A percentile compares a stretch with the other conserved stretches of the same genome.
Evolutionary conservation across 1,139 yeast genomes (phyloP).

Genomic region (Scheffersomyces lignicola): DNA sequence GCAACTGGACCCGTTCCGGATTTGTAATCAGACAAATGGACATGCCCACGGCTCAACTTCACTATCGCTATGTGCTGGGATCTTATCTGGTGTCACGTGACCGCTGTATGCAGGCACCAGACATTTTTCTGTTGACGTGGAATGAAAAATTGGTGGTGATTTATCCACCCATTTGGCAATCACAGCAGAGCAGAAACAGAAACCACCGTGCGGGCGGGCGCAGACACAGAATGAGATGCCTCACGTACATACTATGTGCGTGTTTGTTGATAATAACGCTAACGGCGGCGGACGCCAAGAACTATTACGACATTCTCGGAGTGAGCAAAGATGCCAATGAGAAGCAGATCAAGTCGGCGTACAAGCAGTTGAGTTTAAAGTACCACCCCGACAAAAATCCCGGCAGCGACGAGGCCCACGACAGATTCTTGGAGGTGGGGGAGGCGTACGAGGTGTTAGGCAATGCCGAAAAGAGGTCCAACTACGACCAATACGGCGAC

Average conservation of each 20-base stretch:
- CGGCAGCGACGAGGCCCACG: slow-evolving; percentile 72
- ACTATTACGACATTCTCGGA: slow-evolving; percentile 57
- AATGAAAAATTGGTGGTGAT: slow-evolving; percentile 3
- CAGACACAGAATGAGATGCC: slow-evolving; percentile 4
- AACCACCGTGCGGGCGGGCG: too few relatives aligned
- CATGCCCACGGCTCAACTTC: too few relatives aligned
- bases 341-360: slow-evolving; percentile 83
- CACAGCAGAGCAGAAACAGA: too few relatives aligned
- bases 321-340: slow-evolving; percentile 68
- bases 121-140: slow-evolving; percentile 3
- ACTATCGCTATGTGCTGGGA: too few relatives aligned
- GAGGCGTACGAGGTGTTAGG: slow-evolving; percentile 90
- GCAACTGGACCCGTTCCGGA: too few relatives aligned
- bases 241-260: slow-evolving; percentile 9
- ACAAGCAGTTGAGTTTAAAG: slow-evolving; percentile 77
- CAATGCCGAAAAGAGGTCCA: slow-evolving; percentile 67
- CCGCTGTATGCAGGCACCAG: too few relatives aligned
- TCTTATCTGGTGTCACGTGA: too few relatives aligned
- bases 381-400: slow-evolving; percentile 95
- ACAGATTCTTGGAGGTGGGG: slow-evolving; percentile 84
- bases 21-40: too few relatives aligned
- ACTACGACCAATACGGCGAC: slow-evolving; percentile 80
- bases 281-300: slow-evolving; percentile 17
- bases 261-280: slow-evolving; percentile 8
- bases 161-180: too few relatives aligned